These are phyloP conservation scores for Colletotrichum kahawae DNA, from an alignment of 2,329 filamentous ascomycete species.

Conservation along the genomic window DNA sequence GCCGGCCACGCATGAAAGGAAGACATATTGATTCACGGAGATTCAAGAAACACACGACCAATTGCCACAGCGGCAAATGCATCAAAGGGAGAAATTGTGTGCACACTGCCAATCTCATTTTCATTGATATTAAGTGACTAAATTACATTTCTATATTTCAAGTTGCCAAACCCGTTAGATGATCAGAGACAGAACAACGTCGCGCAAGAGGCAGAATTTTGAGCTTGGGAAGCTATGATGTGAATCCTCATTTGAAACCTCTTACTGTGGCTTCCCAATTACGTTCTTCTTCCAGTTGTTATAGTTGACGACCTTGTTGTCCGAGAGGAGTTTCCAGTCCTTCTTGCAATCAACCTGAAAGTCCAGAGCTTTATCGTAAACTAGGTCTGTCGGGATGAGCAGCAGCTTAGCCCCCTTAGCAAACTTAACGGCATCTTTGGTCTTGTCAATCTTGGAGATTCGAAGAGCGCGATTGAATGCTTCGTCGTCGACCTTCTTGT, in stretches of 20 bases:
- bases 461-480: neutral
- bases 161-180: neutral
- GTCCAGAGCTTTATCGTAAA: neutral
- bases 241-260: neutral
- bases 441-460: neutral
- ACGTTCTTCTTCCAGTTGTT: neutral
- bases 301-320: neutral
- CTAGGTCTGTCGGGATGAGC: neutral
- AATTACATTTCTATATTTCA: neutral
- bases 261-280: neutral
- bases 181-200: neutral
- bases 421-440: neutral
- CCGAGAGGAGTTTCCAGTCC: neutral
- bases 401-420: neutral
- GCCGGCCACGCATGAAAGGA: neutral
- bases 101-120: neutral
- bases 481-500: neutral
- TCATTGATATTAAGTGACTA: neutral
- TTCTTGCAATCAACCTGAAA: neutral
- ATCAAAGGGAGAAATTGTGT: neutral
- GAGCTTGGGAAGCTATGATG: neutral
- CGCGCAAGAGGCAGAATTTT: neutral
- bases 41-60: too few relatives aligned
- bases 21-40: neutral
- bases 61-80: neutral